Base-by-base conservation (phyloP, 345 rosid species). In the Limnanthes douglasii region DNA sequence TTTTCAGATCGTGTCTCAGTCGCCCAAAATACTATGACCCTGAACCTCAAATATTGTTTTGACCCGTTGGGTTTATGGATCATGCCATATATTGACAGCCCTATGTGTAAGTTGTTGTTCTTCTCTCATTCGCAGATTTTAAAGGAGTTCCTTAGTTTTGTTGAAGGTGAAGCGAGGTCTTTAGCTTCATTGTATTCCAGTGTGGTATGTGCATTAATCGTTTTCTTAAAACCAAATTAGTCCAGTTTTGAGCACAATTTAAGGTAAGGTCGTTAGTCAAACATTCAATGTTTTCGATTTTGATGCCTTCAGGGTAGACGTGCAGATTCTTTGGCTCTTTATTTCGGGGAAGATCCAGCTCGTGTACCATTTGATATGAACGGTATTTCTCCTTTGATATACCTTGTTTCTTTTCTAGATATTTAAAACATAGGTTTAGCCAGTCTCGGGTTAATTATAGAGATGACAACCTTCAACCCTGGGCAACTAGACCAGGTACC, bases 311-410 rank as follows among this genome's bases (percentile, higher is more conserved):
- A 83, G 92, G 92, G 94, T 58, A 77, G 77, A 70, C 74, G 75
- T 21, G 75, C 78, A 13, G 94, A 82, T 69, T 72, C 75, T 5
- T 69, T 78, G 63, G 75, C 84, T 20, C 72, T 67, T 47, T 82
- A 78, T 55, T 82, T 82, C 39, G 94, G 94, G 41, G 90, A 82
- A 58, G 94, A 82, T 62, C 94, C 94, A 21, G 75, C 79, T 15
- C 94, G 90, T 21, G 82, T 75, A 25, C 82, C 90, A 21, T 82
- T 82, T 31, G 90, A 82, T n/a, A n/a, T n/a, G n/a, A n/a, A n/a
- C n/a, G n/a, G n/a, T n/a, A n/a, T n/a, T n/a, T n/a, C n/a, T n/a
- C n/a, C n/a, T n/a, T n/a, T n/a, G n/a, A n/a, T n/a, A n/a, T n/a
- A n/a, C n/a, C n/a, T n/a, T n/a, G n/a, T n/a, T n/a, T n/a, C n/a